A percentile compares a stretch with the other conserved stretches of the same genome.
These are phyloP conservation scores for Pinus albicaulis DNA, from an alignment of 75 land plant species.

Conservation along the genomic window DNA sequence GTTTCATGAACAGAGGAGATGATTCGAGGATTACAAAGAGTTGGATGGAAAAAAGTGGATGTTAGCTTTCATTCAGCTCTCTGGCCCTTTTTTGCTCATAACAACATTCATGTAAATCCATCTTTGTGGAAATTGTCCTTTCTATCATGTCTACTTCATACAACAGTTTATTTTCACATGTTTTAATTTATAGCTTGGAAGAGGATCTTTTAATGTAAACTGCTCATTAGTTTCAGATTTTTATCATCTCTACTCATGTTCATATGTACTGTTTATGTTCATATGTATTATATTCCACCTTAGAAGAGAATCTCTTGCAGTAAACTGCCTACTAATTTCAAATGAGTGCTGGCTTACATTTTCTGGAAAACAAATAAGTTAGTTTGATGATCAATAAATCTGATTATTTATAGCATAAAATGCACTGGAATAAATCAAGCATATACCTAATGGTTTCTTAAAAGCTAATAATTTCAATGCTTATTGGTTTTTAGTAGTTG, in stretches of 20 bases:
- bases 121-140: background rate
- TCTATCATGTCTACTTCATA: slow-evolving; percentile 5
- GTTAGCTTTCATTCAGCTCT: slow-evolving; percentile 91
- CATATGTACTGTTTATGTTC: background rate
- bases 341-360: background rate
- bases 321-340: background rate
- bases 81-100: slow-evolving; percentile 96
- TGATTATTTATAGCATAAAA: background rate
- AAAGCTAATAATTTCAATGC: no score
- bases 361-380: background rate
- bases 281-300: background rate
- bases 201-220: background rate
- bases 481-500: no score
- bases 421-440: no score
- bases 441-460: no score
- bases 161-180: background rate
- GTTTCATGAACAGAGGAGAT: slow-evolving; percentile 80
- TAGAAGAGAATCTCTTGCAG: background rate
- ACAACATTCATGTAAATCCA: slow-evolving; percentile 74
- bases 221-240: slow-evolving; percentile 2
- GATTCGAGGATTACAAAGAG: slow-evolving; percentile 83
- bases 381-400: background rate
- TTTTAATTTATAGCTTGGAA: background rate
- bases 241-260: slow-evolving; percentile 3
- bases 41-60: slow-evolving; percentile 94